Evolutionary conservation across 2,329 filamentous ascomycete genomes (phyloP).

Genomic region (Cladosporium sp.): DNA sequence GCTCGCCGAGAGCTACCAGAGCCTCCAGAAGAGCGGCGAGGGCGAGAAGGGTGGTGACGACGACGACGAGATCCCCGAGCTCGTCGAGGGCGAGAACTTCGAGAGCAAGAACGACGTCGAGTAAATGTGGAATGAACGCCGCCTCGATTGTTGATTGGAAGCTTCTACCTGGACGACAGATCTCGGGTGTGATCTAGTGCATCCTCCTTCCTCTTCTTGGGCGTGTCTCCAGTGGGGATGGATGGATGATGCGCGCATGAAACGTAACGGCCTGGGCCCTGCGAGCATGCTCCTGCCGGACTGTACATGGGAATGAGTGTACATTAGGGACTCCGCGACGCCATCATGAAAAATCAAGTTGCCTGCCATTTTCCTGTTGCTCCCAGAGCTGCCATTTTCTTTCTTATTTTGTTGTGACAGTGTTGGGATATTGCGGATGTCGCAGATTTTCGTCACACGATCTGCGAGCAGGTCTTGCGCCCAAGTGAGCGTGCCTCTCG

Average conservation of each 20-base stretch:
- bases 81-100: conserved; percentile 97
- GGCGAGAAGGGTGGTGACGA: conserved; percentile 68
- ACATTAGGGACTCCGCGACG: conserved; percentile 19
- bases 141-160: conserved; percentile 2
- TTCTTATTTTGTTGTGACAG: neutral
- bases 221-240: conserved; percentile 13
- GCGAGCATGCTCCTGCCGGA: conserved; percentile 13
- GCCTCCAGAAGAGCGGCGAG: conserved; percentile 90
- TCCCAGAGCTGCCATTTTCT: neutral
- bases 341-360: conserved; percentile 19
- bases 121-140: conserved; percentile 49
- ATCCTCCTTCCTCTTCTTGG: conserved; percentile 15
- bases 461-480: too few species aligned
- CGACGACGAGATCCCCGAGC: conserved; percentile 90
- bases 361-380: conserved; percentile 5
- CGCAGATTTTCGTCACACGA: neutral
- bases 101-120: conserved; percentile 85
- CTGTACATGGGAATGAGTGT: conserved; percentile 19
- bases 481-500: too few species aligned
- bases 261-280: conserved; percentile 8
- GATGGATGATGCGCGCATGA: conserved; percentile 11
- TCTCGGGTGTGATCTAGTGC: conserved; percentile 17
- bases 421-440: neutral
- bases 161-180: conserved; percentile 13
- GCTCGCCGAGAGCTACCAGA: conserved; percentile 99